Conservation (phyloP, 768 basidiomycete species). For the Pholiota microspora region DNA sequence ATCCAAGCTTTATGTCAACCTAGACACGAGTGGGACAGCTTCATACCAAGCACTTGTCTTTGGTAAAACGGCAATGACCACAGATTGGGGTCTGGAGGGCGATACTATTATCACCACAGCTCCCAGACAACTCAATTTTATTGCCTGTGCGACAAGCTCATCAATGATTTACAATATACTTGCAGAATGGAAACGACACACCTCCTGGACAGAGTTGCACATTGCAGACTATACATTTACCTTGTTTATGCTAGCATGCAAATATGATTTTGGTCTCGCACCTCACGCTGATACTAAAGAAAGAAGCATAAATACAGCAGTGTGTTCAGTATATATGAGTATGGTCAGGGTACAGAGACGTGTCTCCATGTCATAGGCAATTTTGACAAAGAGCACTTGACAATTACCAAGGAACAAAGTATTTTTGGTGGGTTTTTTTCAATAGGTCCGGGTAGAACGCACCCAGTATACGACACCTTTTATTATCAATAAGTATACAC, state of each 20-base stretch:
- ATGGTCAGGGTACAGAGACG: too few species aligned
- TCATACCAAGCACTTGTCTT: constrained; percentile 50
- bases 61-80: constrained; percentile 43
- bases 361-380: too few species aligned
- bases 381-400: too few species aligned
- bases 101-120: constrained; percentile 56
- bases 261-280: too few species aligned
- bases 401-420: too few species aligned
- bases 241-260: constrained; percentile 33
- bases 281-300: too few species aligned
- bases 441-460: not conserved
- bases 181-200: constrained; percentile 49
- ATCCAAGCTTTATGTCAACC: constrained; percentile 46
- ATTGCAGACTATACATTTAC: constrained; percentile 40
- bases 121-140: constrained; percentile 53
- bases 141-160: constrained; percentile 45
- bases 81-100: constrained; percentile 56
- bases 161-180: constrained; percentile 44
- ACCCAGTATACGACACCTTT: not conserved
- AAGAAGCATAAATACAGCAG: too few species aligned
- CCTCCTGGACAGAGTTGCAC: constrained; percentile 38
- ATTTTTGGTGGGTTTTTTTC: too few species aligned
- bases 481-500: constrained; percentile 5
- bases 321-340: too few species aligned
- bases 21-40: constrained; percentile 37